Base-by-base conservation (phyloP, 345 rosid species). In the Eutrema japonicum region DNA sequence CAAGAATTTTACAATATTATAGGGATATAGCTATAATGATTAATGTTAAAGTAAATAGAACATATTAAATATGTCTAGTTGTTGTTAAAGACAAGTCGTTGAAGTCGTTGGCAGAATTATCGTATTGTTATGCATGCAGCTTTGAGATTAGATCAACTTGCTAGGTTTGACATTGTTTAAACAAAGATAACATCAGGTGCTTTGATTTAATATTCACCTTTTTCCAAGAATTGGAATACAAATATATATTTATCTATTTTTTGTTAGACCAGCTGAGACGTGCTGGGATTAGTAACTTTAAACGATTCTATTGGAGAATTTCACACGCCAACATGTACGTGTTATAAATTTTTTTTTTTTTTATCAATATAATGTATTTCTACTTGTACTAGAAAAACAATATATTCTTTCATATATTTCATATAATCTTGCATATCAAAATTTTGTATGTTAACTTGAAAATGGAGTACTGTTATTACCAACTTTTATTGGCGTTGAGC, bases 121-220 rank as follows among this genome's bases (percentile, higher is more conserved):
- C 12, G 14, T 33, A 48, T 64, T 18, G 22, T n/a, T 12, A 27
- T 3, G 22, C 1, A 27, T 3, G 22, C 1, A 36, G 36, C 4
- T 51, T 46, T 66, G 49, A 66, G 49, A 36, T 38, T 37, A 22
- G 12, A 37, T 36, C 61, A 53, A 38, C 40, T 27, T 26, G 70
- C 10, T 0, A 51, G 22, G 3, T 40, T 52, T 67, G 0, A 41
- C 54, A 42, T 14, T 41, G 35, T 43, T 68, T 52, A 14, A 43
- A 56, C 4, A 45, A 33, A 69, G n/a, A 45, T 56, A 18, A 13
- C 65, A 70, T 22, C 56, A 57, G 26, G 2, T 46, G 29, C n/a
- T 56, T 18, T 18, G 7, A 35, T 45, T 2, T 35, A 56, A 12
- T 69, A 7, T 68, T 32, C 5, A 18, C 27, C 2, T 1, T 11